Percentiles rank a stretch among this genome's conserved stretches.
Conservation (phyloP, 1,284 basidiomycete genomes). For the Ustilago cynodontis region DNA sequence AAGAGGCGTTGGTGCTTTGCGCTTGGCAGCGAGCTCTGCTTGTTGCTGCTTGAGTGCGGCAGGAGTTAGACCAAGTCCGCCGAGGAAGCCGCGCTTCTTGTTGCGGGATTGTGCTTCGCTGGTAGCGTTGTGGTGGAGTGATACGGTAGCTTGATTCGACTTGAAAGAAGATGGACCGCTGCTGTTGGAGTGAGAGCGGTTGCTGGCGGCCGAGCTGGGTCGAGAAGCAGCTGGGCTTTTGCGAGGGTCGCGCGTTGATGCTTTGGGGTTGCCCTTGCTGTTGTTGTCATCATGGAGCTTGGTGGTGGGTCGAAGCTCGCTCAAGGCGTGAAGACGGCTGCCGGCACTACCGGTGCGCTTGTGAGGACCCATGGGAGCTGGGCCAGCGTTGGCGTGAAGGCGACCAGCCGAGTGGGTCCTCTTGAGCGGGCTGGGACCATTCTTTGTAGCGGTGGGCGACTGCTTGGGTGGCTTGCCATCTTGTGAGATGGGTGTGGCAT, state of each 20-base stretch:
- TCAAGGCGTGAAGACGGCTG: constrained; percentile 59
- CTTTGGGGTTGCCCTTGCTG: constrained; percentile 35
- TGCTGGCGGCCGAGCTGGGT: constrained; percentile 47
- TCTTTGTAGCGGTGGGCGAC: constrained; percentile 24
- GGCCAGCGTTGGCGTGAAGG: constrained; percentile 52
- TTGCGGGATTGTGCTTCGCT: constrained; percentile 20
- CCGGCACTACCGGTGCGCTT: constrained; percentile 61
- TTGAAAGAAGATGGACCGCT: constrained; percentile 48
- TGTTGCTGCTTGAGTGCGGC: constrained; percentile 53
- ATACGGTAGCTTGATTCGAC: constrained; percentile 36
- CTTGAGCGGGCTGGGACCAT: constrained; percentile 37
- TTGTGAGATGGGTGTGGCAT: constrained; percentile 6
- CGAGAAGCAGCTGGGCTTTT: constrained; percentile 46
- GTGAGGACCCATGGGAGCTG: constrained; percentile 46
- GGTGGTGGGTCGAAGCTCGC: constrained; percentile 63
- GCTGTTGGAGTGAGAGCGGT: constrained; percentile 45
- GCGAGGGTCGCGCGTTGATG: constrained; percentile 10
- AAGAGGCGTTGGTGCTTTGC: constrained; percentile 51
- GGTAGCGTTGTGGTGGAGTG: constrained; percentile 11
- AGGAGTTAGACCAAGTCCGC: constrained; percentile 53
- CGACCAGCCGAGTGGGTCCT: constrained; percentile 57
- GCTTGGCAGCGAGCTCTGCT: constrained; percentile 44
- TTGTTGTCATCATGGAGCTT: constrained; percentile 57
- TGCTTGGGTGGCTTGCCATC: constrained; percentile 18
- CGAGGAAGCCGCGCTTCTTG: constrained; percentile 54